Base-by-base conservation (phyloP, 306 rosid species). In the Fagus sylvatica region DNA sequence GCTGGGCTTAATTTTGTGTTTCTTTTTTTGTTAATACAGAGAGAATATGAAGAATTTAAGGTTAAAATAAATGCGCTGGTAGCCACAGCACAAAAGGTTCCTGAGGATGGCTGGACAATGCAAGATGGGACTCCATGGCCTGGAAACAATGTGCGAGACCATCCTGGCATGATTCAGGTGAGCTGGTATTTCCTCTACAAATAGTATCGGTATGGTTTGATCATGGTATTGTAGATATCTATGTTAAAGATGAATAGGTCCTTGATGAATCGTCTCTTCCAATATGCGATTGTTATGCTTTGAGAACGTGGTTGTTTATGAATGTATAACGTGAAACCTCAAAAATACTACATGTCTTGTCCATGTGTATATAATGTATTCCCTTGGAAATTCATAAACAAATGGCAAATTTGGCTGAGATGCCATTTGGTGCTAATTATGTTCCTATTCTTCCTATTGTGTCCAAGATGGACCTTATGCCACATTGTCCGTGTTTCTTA, bases 111-210 rank as follows among this genome's bases (percentile, higher is more conserved):
- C 70, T 95, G 99, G 99, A 95, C 99, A 73, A 95, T 95, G 99
- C 97, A 93, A 75, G 99, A 95, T 76, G 99, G 99, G 60, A 89
- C 97, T 78, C 98, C 96, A 4, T 95, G 99, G 99, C 99, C 97
- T 12, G 98, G 99, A 72, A 95, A 93, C 83, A 87, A 91, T 69
- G 99, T 95, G 61, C 83, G 99, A 78, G 98, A 95, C 77, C 99
- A 95, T 85, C 99, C 99, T 71, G 98, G 98, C 86, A 95, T 95
- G 99, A 95, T 95, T 93, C 99, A 95, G 97, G 98, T 95, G 74
- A 76, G 83, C 59, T 68, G 68, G 71, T 74, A 69, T 42, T 73
- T 74, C 79, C 30, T 66, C 19, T 72, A 12, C 46, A 43, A n/a
- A 73, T 60, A 75, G n/a, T 76, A 13, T 48, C 37, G 32, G 32